Conservation (phyloP, 352 stramenopile species). For the Detonula confervacea region DNA sequence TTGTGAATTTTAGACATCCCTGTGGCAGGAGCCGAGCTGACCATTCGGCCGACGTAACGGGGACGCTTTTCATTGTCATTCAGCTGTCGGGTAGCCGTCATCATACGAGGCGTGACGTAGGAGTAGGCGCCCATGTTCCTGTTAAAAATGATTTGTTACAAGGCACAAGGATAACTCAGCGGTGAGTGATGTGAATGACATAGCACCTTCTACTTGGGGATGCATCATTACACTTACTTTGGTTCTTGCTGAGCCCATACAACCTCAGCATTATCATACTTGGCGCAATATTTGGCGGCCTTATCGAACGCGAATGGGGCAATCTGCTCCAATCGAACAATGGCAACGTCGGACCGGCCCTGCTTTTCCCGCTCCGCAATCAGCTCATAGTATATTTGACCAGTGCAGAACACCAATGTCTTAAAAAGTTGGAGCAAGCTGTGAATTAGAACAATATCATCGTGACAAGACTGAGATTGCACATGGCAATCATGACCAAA, state of each 20-base stretch:
- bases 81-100: constrained; percentile 93
- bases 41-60: constrained; percentile 92
- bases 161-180: too few relatives aligned
- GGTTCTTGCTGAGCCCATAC: constrained; percentile 97
- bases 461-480: too few relatives aligned
- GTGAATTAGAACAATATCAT: constrained; percentile 16
- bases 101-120: constrained; percentile 92
- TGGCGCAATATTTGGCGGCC: constrained; percentile 89
- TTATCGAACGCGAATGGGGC: constrained; percentile 98
- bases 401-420: constrained; percentile 93
- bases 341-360: constrained; percentile 79
- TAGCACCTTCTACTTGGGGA: too few relatives aligned
- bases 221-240: constrained; percentile 60
- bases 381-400: constrained; percentile 98
- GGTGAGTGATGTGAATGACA: too few relatives aligned
- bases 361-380: constrained; percentile 89
- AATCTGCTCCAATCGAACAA: constrained; percentile 96
- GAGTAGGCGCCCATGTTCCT: constrained; percentile 98
- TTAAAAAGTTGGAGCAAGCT: constrained; percentile 32
- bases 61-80: constrained; percentile 89
- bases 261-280: constrained; percentile 95
- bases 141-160: too few relatives aligned
- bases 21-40: constrained; percentile 94
- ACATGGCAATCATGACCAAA: too few relatives aligned
- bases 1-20: constrained; percentile 94